Base-by-base conservation (phyloP, 805 yeast species). In the Spencermartinsiella europaea region DNA sequence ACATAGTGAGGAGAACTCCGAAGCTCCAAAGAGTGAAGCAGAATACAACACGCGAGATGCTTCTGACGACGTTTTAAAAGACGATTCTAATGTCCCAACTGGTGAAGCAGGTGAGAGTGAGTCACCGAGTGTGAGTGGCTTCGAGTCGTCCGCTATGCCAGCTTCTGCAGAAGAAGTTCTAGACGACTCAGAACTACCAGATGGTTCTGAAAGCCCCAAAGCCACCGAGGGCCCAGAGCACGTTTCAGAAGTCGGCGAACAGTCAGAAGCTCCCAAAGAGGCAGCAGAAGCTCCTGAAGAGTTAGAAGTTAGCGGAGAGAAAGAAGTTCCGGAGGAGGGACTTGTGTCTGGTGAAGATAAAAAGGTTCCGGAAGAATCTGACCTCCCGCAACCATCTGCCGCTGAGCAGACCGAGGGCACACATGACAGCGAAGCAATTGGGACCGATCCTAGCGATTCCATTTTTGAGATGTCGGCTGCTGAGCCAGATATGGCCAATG, bases 321-420 rank as follows among this genome's bases (percentile, higher is more conserved):
- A 38, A 21, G 47, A 31, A 12, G 38, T 38, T n/a, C 21, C 35
- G 21, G 34, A n/a, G 15, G 42, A 33, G 31, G 22, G 33, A 33
- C 21, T 16, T n/a, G 3, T 16, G 33, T 34, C 46, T 10, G 33
- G 21, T n/a, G n/a, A 37, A 16, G 22, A 16, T n/a, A 21, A 14
- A n/a, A n/a, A n/a, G n/a, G n/a, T n/a, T n/a, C n/a, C n/a, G n/a
- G n/a, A n/a, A n/a, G n/a, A n/a, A n/a, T n/a, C n/a, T n/a, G n/a
- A n/a, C n/a, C n/a, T n/a, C n/a, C n/a, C n/a, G n/a, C n/a, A n/a
- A n/a, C n/a, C n/a, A n/a, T n/a, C n/a, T n/a, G n/a, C n/a, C n/a
- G n/a, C n/a, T n/a, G n/a, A n/a, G n/a, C n/a, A n/a, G n/a, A n/a
- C n/a, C n/a, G n/a, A n/a, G n/a, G n/a, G n/a, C n/a, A n/a, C n/a